Conservation (phyloP, 257 asterid genomes). For the Anisodus acutangulus region DNA sequence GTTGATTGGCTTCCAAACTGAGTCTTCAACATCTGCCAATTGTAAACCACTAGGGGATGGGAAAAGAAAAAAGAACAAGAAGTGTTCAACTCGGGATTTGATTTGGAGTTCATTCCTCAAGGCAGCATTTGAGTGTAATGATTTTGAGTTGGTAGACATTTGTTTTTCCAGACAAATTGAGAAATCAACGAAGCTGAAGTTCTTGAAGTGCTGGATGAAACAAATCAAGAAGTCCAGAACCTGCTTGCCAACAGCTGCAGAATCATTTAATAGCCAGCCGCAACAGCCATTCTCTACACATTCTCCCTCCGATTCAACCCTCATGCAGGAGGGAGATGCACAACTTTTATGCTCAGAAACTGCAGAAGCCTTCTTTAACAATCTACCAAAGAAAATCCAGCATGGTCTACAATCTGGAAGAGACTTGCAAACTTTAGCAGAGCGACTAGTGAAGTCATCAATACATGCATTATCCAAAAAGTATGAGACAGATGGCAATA, state of each 20-base stretch:
- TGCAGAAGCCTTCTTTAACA: constrained; percentile 56
- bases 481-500: constrained; percentile 37
- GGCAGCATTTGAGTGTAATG: constrained; percentile 63
- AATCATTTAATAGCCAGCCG: constrained; percentile 39
- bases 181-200: constrained; percentile 72
- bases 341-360: constrained; percentile 50
- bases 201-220: constrained; percentile 90
- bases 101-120: constrained; percentile 77
- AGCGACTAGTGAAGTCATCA: constrained; percentile 67
- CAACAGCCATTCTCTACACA: constrained; percentile 44
- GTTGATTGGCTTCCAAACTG: constrained; percentile 61
- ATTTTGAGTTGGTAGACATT: constrained; percentile 70
- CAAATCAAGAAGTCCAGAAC: constrained; percentile 57
- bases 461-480: constrained; percentile 51
- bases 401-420: constrained; percentile 74
- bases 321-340: constrained; percentile 46
- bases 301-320: constrained; percentile 47
- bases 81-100: constrained; percentile 49
- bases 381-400: constrained; percentile 57
- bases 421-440: constrained; percentile 80
- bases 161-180: constrained; percentile 50
- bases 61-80: constrained; percentile 56
- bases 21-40: constrained; percentile 59
- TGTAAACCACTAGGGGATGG: constrained; percentile 46
- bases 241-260: constrained; percentile 34